Evolutionary conservation across 2,329 filamentous ascomycete genomes (phyloP).

Genomic region (Cytospora mali): DNA sequence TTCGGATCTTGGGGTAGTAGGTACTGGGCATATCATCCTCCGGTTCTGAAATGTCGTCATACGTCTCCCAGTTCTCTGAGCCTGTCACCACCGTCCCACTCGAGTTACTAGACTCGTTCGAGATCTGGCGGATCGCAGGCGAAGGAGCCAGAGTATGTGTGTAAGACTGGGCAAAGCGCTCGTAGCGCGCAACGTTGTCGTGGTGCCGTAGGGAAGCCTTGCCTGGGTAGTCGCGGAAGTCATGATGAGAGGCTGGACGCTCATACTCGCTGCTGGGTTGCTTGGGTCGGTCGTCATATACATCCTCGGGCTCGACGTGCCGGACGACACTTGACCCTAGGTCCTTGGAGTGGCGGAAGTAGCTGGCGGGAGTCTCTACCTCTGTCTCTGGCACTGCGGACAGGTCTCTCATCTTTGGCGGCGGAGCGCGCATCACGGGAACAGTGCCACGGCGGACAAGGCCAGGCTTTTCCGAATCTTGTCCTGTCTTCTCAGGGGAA

Average conservation of each 20-base stretch:
- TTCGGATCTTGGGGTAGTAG: constrained; percentile 78
- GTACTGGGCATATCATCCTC: constrained; percentile 71
- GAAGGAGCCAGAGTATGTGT: constrained; percentile 47
- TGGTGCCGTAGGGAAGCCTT: constrained; percentile 24
- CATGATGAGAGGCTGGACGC: constrained; percentile 42
- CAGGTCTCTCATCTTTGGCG: constrained; percentile 91
- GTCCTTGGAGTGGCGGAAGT: constrained; percentile 49
- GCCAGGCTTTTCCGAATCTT: constrained; percentile 42
- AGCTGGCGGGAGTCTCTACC: constrained; percentile 52
- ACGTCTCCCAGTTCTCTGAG: constrained; percentile 98
- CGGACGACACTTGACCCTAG: constrained; percentile 60
- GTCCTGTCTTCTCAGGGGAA: constrained; percentile 72
- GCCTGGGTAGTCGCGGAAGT: constrained; percentile 43
- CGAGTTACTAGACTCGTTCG: constrained; percentile 61
- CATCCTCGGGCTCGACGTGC: constrained; percentile 74
- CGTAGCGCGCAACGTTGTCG: constrained; percentile 34
- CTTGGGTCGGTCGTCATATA: constrained; percentile 69
- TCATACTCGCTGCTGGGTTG: constrained; percentile 38
- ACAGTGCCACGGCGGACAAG: constrained; percentile 50
- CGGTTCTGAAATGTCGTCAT: constrained; percentile 79
- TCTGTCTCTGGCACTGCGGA: constrained; percentile 54
- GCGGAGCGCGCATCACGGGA: constrained; percentile 66
- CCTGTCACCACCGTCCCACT: constrained; percentile 68
- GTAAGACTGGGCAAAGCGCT: constrained; percentile 39
- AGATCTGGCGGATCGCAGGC: constrained; percentile 64